Evolutionary conservation across 2,329 filamentous ascomycete genomes (phyloP), one percentile per base, ranked within the genome.

Genomic region (Chrysosporium queenslandicum): DNA sequence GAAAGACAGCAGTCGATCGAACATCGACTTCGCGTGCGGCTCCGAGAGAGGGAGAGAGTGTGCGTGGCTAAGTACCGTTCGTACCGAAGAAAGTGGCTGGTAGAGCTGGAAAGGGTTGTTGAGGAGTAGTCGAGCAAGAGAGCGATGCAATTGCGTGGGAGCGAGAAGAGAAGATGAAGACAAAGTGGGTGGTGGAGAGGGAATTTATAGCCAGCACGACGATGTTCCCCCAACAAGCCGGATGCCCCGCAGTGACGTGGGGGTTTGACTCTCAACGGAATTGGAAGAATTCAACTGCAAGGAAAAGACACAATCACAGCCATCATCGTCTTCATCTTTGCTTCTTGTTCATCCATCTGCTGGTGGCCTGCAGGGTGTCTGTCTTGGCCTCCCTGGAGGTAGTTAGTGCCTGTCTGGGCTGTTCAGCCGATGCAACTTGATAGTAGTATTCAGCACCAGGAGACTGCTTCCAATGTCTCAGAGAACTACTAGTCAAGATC

Each of bases 1-100:
- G 54, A 55, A 55, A 8, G 49, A 47, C 45, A 25, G 23, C 29
- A 18, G 41, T 45, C 37, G 42, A 36, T 12, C 18, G 9, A 45
- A 18, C 16, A n/a, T 51, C 29, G 41, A 43, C 39, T n/a, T 45
- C 7, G 16, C 40, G 30, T 41, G 49, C 50, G 49, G 49, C 49
- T 51, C 32, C 20, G 37, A 18, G 37, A 41, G 30, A 40, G 32
- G 7, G 37, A 25, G 47, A 34, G 36, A 16, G 47, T 6, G 20
- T 34, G 14, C 16, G 40, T 43, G 40, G 23, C 12, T 43, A 14
- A 21, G 25, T 50, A 42, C 37, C 37, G 36, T 42, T 23, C 36
- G 34, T 40, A 49, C 46, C 46, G 20, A 30, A 40, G 46, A 14
- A 40, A 43, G 11, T 43, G 40, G 20, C 7, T 27, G 42, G n/a